These are phyloP conservation scores for Pyrus hybrid DNA, from an alignment of 331 rosid genomes.

Conservation along the genomic window DNA sequence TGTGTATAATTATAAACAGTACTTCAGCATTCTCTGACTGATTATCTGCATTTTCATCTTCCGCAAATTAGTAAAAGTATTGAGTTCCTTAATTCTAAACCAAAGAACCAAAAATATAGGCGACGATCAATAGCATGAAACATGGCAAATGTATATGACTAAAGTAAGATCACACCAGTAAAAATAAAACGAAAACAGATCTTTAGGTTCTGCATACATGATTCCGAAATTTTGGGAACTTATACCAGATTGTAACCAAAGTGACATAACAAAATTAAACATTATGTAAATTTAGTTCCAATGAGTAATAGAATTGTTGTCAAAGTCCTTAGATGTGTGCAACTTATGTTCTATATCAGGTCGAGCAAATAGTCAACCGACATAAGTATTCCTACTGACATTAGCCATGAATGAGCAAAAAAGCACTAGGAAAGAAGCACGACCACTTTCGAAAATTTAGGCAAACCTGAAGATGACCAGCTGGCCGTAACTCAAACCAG, in stretches of 20 bases:
- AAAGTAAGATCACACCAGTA: background rate
- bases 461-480: conserved; percentile 2
- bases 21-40: background rate
- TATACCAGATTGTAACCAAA: background rate
- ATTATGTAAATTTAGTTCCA: background rate
- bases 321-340: conserved; percentile 10
- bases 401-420: background rate
- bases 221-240: background rate
- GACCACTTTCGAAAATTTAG: conserved; percentile 16
- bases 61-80: background rate
- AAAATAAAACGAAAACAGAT: background rate
- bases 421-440: conserved; percentile 13
- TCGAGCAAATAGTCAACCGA: conserved; percentile 6
- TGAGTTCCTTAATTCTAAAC: background rate
- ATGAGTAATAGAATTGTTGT: conserved; percentile 1
- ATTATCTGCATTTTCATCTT: background rate
- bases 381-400: conserved; percentile 8
- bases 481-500: background rate
- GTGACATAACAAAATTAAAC: background rate
- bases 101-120: background rate
- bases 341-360: conserved; percentile 6
- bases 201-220: background rate
- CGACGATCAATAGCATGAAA: background rate
- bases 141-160: background rate
- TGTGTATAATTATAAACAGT: background rate